Percentiles rank a stretch among this genome's conserved stretches.
Evolutionary conservation across 2,329 filamentous ascomycete species (phyloP).

Genomic region (Calonectria ilicicola): DNA sequence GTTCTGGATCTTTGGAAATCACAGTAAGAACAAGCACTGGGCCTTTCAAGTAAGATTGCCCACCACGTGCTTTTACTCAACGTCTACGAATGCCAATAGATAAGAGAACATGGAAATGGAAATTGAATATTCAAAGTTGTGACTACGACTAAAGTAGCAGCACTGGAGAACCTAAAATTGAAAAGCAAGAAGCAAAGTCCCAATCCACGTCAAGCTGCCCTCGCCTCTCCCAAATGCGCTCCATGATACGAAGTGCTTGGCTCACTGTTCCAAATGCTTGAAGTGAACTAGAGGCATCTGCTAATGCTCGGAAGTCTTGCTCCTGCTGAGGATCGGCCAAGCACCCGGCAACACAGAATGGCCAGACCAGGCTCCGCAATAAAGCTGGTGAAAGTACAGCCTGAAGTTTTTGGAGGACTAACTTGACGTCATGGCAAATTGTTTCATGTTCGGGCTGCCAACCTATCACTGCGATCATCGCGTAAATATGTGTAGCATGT

Average conservation of each 20-base stretch:
- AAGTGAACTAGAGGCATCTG: background rate
- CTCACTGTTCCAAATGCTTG: conserved; percentile 6
- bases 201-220: conserved; percentile 3
- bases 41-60: no score
- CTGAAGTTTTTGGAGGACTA: background rate
- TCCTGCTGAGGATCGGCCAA: background rate
- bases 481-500: background rate
- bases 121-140: background rate
- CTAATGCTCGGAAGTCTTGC: background rate
- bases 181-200: conserved; percentile 50
- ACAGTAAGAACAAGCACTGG: no score
- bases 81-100: background rate
- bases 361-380: conserved; percentile 14
- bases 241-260: conserved; percentile 10
- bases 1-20: background rate
- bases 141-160: background rate
- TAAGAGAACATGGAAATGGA: background rate
- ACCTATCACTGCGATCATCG: background rate
- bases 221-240: conserved; percentile 6
- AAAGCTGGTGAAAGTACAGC: background rate
- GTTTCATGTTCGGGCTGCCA: background rate
- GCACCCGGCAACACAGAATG: conserved; percentile 22
- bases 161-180: background rate
- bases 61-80: no score
- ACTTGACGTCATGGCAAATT: background rate